These are phyloP conservation scores for Pelargonium hybrid DNA, from an alignment of 441 rosid species.

Conservation along the genomic window DNA sequence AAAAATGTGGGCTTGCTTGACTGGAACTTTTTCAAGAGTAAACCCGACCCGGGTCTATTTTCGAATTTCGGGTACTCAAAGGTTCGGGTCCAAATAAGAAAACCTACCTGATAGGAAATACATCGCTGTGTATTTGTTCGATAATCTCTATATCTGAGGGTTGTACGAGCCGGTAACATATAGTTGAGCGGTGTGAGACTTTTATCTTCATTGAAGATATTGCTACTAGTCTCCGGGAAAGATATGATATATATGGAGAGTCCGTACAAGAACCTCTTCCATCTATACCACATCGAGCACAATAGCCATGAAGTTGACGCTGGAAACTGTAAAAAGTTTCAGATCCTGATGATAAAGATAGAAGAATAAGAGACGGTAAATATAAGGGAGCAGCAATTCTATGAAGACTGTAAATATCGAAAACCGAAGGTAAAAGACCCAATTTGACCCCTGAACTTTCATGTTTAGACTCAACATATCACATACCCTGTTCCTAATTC, in stretches of 20 bases:
- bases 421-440: no score
- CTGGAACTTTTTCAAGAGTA: no score
- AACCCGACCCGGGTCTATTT: no score
- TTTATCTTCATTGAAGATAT: constrained; percentile 39
- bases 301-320: constrained; percentile 23
- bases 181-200: constrained; percentile 40
- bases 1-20: no score
- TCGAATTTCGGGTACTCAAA: no score
- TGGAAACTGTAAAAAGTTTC: constrained; percentile 15
- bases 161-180: constrained; percentile 59
- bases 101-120: constrained; percentile 75
- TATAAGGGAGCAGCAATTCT: neutral
- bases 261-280: constrained; percentile 26
- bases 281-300: constrained; percentile 34
- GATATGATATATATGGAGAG: constrained; percentile 29
- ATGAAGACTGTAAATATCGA: neutral
- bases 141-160: constrained; percentile 71
- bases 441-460: no score
- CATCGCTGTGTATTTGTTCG: constrained; percentile 64
- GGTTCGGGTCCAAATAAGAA: no score
- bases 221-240: constrained; percentile 40
- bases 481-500: no score
- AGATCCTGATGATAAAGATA: neutral
- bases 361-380: neutral
- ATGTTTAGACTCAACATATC: no score